phyloP scores from a whole-genome alignment of 2,329 filamentous ascomycete species.

The Colletotrichum magnum region DNA sequence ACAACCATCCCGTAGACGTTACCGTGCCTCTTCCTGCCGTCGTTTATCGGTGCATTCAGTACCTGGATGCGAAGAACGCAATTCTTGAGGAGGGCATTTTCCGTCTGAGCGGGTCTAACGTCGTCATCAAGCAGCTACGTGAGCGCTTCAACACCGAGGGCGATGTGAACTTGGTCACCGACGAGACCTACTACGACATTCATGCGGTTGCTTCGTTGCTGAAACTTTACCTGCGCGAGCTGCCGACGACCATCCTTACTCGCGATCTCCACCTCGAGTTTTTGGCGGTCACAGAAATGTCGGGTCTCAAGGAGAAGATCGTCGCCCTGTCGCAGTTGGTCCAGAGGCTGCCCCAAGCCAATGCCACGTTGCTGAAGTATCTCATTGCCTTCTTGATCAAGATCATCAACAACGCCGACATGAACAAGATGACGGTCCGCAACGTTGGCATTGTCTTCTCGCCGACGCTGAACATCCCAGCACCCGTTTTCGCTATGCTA shows the following conservation, averaged over 20 bases:
- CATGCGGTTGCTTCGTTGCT: constrained; percentile 95
- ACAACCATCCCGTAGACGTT: constrained; percentile 80
- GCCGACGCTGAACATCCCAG: constrained; percentile 95
- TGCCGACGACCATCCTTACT: constrained; percentile 92
- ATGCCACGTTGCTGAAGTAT: constrained; percentile 85
- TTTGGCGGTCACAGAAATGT: constrained; percentile 84
- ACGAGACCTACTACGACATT: constrained; percentile 92
- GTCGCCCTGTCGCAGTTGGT: constrained; percentile 82
- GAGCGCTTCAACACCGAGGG: constrained; percentile 95
- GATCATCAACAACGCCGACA: constrained; percentile 89
- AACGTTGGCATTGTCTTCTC: constrained; percentile 99
- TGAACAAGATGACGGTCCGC: constrained; percentile 98
- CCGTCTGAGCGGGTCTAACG: constrained; percentile 94
- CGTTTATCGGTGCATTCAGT: constrained; percentile 95
- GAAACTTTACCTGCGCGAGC: constrained; percentile 93
- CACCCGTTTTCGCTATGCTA: constrained; percentile 93
- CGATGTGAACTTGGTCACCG: constrained; percentile 87
- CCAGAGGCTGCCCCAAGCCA: constrained; percentile 83
- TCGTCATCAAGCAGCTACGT: constrained; percentile 90
- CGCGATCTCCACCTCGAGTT: constrained; percentile 93
- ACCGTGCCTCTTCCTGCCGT: constrained; percentile 88
- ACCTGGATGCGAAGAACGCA: constrained; percentile 86
- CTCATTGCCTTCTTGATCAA: constrained; percentile 90
- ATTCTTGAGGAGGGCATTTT: constrained; percentile 94
- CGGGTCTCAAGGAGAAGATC: constrained; percentile 82